Percentiles rank a stretch among this genome's conserved stretches.
phyloP scores from a whole-genome alignment of 164 flowering plant species.

The Malania oleifera region DNA sequence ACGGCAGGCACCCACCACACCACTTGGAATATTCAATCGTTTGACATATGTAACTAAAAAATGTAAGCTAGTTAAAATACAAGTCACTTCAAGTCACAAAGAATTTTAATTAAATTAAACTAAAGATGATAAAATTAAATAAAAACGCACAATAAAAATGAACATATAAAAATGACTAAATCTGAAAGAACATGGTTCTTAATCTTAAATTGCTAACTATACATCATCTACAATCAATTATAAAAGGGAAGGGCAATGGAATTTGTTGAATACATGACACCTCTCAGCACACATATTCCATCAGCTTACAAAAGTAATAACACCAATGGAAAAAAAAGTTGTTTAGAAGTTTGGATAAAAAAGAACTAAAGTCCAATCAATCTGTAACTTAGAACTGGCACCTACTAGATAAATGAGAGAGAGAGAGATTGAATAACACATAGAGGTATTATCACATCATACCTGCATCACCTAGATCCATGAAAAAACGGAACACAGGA shows the following conservation, averaged over 20 bases:
- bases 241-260: too few species aligned
- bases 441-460: neutral
- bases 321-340: too few species aligned
- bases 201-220: neutral
- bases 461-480: conserved; percentile 99
- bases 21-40: conserved; percentile 83
- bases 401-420: too few species aligned
- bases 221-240: neutral
- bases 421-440: neutral
- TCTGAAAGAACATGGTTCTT: neutral
- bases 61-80: conserved; percentile 11
- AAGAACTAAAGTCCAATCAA: too few species aligned
- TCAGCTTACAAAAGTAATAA: too few species aligned
- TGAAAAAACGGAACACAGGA: conserved; percentile 90
- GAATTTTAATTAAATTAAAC: neutral
- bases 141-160: neutral
- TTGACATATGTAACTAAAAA: conserved; percentile 78
- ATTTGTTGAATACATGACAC: too few species aligned
- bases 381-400: too few species aligned
- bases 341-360: too few species aligned
- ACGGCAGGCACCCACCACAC: conserved; percentile 93
- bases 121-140: neutral
- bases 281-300: too few species aligned
- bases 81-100: neutral
- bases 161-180: neutral